phyloP scores from a whole-genome alignment of 176 grass and related monocot species.

The Zoysia japonica region DNA sequence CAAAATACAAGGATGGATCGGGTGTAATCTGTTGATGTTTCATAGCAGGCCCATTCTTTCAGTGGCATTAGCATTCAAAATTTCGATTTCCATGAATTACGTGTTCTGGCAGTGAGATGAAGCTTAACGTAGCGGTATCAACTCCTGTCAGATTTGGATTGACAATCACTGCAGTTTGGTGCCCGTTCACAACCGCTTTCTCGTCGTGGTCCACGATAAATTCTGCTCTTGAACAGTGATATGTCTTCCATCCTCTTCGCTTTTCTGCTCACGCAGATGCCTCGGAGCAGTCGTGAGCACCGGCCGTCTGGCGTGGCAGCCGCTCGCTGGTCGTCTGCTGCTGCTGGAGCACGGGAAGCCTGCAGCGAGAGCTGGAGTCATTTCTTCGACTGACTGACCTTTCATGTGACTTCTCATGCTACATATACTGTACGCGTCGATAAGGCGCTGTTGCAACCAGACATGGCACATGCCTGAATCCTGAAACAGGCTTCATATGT shows the following conservation, averaged over 20 bases:
- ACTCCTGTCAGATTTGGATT: background rate
- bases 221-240: background rate
- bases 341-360: background rate
- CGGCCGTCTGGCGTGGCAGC: background rate
- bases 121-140: too few relatives aligned
- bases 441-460: background rate
- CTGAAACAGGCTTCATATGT: background rate
- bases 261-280: background rate
- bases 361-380: background rate
- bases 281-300: background rate
- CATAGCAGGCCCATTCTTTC: constrained; percentile 1
- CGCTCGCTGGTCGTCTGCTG: background rate
- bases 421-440: background rate
- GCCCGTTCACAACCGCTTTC: background rate
- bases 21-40: background rate
- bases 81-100: background rate
- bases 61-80: constrained; percentile 3
- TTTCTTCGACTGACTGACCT: background rate
- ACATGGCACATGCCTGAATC: background rate
- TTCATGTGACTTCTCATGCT: constrained; percentile 37
- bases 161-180: background rate
- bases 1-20: constrained; percentile 7
- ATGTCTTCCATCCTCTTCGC: background rate
- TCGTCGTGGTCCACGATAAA: background rate
- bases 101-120: background rate